phyloP scores from a whole-genome alignment of 2,329 filamentous ascomycete species.

The Immersiporthe knoxdaviesiana region DNA sequence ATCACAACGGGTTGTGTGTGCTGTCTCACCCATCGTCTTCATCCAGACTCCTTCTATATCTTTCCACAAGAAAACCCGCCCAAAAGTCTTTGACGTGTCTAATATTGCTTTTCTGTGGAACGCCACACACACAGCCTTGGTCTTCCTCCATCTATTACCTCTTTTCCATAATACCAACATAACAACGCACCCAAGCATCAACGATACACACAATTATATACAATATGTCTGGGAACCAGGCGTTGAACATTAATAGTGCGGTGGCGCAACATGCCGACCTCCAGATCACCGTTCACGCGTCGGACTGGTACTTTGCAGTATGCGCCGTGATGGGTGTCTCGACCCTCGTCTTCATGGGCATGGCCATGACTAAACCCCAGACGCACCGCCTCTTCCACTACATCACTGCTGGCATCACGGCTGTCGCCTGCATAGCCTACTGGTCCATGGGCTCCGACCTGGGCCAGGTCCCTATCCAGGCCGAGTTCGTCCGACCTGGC shows the following conservation, averaged over 20 bases:
- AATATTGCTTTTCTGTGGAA: not conserved
- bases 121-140: too few relatives aligned
- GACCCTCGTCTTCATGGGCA: conserved; percentile 56
- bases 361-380: conserved; percentile 57
- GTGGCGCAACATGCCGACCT: conserved; percentile 58
- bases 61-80: not conserved
- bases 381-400: conserved; percentile 65
- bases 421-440: conserved; percentile 65
- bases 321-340: conserved; percentile 60
- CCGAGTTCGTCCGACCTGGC: conserved; percentile 56
- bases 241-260: conserved; percentile 49
- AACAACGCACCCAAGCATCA: not conserved
- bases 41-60: not conserved
- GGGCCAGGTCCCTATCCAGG: conserved; percentile 64
- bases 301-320: conserved; percentile 66
- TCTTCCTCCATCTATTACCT: not conserved
- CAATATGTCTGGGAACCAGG: conserved; percentile 48
- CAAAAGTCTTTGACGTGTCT: not conserved
- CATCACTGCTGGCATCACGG: conserved; percentile 61
- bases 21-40: not conserved
- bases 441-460: conserved; percentile 70
- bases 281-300: conserved; percentile 61
- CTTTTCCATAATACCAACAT: not conserved
- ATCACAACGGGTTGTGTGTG: not conserved
- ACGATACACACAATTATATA: not conserved